phyloP scores from a whole-genome alignment of 768 basidiomycete genomes.

The Crepidotus variabilis region DNA sequence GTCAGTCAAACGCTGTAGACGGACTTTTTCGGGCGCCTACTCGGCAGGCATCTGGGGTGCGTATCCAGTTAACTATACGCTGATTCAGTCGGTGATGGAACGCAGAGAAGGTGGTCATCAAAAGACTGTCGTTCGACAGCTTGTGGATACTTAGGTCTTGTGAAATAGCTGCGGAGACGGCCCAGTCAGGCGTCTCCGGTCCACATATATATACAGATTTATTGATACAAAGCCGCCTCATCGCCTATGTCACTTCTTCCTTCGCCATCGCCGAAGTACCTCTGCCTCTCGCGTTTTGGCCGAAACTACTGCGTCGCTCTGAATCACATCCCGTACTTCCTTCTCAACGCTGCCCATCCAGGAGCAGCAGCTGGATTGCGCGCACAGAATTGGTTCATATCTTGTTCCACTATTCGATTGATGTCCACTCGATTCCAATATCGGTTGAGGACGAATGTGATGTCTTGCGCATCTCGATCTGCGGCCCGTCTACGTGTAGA shows the following conservation, averaged over 20 bases:
- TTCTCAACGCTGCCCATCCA: constrained; percentile 72
- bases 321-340: constrained; percentile 63
- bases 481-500: constrained; percentile 50
- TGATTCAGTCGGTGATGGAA: too few species aligned
- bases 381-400: constrained; percentile 75
- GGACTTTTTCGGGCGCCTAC: too few species aligned
- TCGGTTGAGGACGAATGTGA: constrained; percentile 62
- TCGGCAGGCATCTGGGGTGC: too few species aligned
- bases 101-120: too few species aligned
- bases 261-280: not conserved
- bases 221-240: constrained; percentile 1
- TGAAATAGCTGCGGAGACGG: not conserved
- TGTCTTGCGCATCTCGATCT: constrained; percentile 76
- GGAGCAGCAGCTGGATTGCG: constrained; percentile 57
- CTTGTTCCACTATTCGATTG: constrained; percentile 81
- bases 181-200: not conserved
- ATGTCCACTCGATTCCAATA: constrained; percentile 84
- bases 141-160: too few species aligned
- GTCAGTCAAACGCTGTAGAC: too few species aligned
- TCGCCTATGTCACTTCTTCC: not conserved
- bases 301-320: not conserved
- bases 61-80: too few species aligned
- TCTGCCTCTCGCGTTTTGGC: too few species aligned
- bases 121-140: too few species aligned
- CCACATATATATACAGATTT: not conserved